phyloP scores from a whole-genome alignment of 2,329 filamentous ascomycete species.

The Trichophaea hybrida region DNA sequence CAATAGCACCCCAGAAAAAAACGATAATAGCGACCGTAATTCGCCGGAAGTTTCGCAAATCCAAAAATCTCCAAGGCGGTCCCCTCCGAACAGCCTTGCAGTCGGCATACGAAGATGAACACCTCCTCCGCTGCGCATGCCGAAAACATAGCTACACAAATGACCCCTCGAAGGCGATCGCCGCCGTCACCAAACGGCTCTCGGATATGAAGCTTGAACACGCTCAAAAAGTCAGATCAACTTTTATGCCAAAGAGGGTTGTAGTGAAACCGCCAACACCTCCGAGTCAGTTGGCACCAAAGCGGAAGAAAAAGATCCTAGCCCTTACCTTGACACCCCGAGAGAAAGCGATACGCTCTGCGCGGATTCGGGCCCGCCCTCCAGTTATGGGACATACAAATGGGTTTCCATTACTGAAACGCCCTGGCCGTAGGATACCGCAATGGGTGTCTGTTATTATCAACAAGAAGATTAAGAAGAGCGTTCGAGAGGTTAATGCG shows the following conservation, averaged over 20 bases:
- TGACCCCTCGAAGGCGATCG: neutral
- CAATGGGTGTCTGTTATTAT: constrained; percentile 8
- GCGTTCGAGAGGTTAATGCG: constrained; percentile 11
- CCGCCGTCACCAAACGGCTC: neutral
- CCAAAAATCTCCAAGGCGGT: constrained; percentile 8
- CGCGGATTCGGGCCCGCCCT: constrained; percentile 1
- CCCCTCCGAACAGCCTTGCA: constrained; percentile 8
- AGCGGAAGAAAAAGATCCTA: neutral
- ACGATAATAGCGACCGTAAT: constrained; percentile 5
- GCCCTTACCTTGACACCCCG: neutral
- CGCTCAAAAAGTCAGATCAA: neutral
- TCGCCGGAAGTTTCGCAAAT: constrained; percentile 13
- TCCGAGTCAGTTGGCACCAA: neutral
- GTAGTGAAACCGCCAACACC: constrained; percentile 6
- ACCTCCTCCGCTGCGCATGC: neutral
- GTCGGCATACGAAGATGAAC: constrained; percentile 9
- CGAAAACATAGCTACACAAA: neutral
- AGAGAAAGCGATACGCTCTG: constrained; percentile 3
- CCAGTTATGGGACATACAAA: constrained; percentile 7
- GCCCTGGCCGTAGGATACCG: constrained; percentile 9
- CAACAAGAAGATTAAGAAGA: constrained; percentile 15
- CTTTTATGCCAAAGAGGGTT: constrained; percentile 6
- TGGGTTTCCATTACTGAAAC: constrained; percentile 13
- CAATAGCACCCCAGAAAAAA: constrained; percentile 10
- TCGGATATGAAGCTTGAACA: neutral